These are phyloP conservation scores for Lotmaria passim DNA, from an alignment of 208 protist genomes.

Conservation along the genomic window DNA sequence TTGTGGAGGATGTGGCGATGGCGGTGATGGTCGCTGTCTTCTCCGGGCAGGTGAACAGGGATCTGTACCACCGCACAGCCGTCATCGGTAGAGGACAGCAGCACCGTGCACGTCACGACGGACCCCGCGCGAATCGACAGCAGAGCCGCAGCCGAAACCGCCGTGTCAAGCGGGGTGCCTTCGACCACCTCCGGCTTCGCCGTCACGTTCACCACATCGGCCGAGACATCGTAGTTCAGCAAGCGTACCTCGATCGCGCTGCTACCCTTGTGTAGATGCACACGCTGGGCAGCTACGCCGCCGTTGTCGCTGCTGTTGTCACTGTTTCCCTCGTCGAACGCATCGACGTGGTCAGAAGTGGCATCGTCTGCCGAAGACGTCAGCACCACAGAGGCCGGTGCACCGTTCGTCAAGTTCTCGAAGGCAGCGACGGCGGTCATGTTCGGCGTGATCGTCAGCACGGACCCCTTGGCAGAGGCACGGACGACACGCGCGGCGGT, in stretches of 20 bases:
- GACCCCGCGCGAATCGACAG: conserved; percentile 39
- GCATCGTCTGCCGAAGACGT: too few species aligned
- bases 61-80: conserved; percentile 84
- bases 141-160: conserved; percentile 41
- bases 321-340: conserved; percentile 2
- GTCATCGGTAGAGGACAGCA: conserved; percentile 85
- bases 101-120: conserved; percentile 56
- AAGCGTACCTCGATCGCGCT: conserved; percentile 72
- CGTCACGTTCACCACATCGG: conserved; percentile 77
- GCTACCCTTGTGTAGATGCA: conserved; percentile 4
- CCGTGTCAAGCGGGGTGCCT: conserved; percentile 68
- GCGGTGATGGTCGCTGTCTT: background rate
- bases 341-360: too few species aligned
- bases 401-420: conserved; percentile 40
- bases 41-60: conserved; percentile 7
- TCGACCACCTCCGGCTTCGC: conserved; percentile 65
- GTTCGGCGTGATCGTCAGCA: conserved; percentile 59
- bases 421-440: conserved; percentile 73
- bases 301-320: background rate
- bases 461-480: conserved; percentile 55
- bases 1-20: background rate
- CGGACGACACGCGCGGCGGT: conserved; percentile 63
- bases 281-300: background rate
- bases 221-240: conserved; percentile 79
- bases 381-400: conserved; percentile 3